Conservation (phyloP, 2,329 filamentous ascomycete genomes). For the Salinomyces thailandicus region DNA sequence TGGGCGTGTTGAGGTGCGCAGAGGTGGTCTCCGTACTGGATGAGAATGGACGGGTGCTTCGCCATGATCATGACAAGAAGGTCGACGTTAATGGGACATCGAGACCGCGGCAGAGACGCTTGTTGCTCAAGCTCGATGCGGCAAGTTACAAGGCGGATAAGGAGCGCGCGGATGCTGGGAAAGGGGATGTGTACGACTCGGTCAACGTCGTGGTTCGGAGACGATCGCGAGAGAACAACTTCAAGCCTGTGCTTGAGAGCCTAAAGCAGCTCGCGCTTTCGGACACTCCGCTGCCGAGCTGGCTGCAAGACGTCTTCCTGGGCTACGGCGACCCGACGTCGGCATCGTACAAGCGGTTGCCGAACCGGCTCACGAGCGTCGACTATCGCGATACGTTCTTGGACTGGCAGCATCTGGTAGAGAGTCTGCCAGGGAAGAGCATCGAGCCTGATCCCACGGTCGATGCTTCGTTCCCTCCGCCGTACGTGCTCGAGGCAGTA, state of each 20-base stretch:
- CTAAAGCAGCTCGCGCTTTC: conserved; percentile 78
- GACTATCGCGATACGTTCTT: conserved; percentile 93
- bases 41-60: conserved; percentile 65
- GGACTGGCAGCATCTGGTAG: conserved; percentile 86
- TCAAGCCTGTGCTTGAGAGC: conserved; percentile 84
- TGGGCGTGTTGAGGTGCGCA: conserved; percentile 66
- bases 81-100: conserved; percentile 47
- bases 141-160: conserved; percentile 67
- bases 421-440: conserved; percentile 77
- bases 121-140: conserved; percentile 75
- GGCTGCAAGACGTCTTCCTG: conserved; percentile 95
- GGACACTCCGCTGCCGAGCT: conserved; percentile 66
- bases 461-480: conserved; percentile 67
- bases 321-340: conserved; percentile 88
- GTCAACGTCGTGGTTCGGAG: conserved; percentile 82
- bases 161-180: conserved; percentile 53
- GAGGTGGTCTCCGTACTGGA: conserved; percentile 80
- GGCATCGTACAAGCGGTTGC: conserved; percentile 72
- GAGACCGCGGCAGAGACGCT: conserved; percentile 52
- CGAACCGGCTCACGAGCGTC: conserved; percentile 65
- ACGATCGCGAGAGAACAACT: conserved; percentile 87
- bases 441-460: conserved; percentile 68
- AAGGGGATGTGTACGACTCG: conserved; percentile 66
- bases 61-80: conserved; percentile 42
- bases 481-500: conserved; percentile 64